These are phyloP conservation scores for Solanum aculeatissimum DNA, from an alignment of 305 asterid genomes.

Conservation along the genomic window DNA sequence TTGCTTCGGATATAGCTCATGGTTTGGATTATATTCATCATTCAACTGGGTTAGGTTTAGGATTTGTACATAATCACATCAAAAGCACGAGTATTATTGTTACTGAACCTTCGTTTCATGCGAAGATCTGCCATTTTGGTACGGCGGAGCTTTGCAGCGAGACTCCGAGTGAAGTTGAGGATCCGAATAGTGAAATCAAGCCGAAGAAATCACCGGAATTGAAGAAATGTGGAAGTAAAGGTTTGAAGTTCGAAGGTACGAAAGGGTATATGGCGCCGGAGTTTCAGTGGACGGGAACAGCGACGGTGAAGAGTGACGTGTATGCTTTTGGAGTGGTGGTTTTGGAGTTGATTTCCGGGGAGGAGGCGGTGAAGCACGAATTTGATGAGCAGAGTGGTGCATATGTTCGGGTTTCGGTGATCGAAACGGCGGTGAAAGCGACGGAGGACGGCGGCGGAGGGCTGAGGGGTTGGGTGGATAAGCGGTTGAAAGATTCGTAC, in stretches of 20 bases:
- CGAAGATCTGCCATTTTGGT: slow-evolving; percentile 82
- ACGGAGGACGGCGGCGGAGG: slow-evolving; percentile 51
- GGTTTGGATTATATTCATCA: slow-evolving; percentile 83
- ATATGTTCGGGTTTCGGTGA: slow-evolving; percentile 53
- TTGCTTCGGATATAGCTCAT: slow-evolving; percentile 72
- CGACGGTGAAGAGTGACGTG: slow-evolving; percentile 58
- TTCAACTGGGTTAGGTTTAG: slow-evolving; percentile 57
- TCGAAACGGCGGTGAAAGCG: slow-evolving; percentile 59
- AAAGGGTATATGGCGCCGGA: slow-evolving; percentile 97
- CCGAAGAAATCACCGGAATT: background rate
- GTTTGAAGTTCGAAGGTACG: slow-evolving; percentile 62
- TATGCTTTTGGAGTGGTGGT: slow-evolving; percentile 88
- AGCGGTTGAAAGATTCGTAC: slow-evolving; percentile 71
- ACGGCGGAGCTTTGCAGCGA: slow-evolving; percentile 95
- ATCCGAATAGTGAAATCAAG: background rate
- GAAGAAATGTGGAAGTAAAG: slow-evolving; percentile 26
- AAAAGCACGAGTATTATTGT: slow-evolving; percentile 60
- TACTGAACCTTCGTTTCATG: slow-evolving; percentile 30
- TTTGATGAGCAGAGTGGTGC: slow-evolving; percentile 53
- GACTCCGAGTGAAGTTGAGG: slow-evolving; percentile 9
- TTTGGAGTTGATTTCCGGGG: slow-evolving; percentile 65
- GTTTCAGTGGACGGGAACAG: slow-evolving; percentile 46
- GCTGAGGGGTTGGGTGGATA: slow-evolving; percentile 70
- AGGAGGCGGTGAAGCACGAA: slow-evolving; percentile 52
- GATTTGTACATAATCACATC: slow-evolving; percentile 78